phyloP scores from a whole-genome alignment of 1,284 basidiomycete species.

The Mrakiaceae sp. region DNA sequence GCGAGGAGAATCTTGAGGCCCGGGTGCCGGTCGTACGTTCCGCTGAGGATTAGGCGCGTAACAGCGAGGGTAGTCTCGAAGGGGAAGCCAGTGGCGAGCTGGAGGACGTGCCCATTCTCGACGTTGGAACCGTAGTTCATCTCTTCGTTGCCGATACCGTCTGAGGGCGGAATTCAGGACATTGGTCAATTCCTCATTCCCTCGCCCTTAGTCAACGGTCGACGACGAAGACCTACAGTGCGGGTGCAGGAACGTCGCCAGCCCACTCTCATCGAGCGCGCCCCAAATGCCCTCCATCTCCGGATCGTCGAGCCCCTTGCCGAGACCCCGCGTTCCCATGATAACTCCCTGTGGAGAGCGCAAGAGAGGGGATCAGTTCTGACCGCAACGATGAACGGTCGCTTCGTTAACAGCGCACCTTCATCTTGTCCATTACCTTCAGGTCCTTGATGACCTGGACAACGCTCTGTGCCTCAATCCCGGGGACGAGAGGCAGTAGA shows the following conservation, averaged over 20 bases:
- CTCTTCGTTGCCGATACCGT: conserved; percentile 53
- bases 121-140: conserved; percentile 13
- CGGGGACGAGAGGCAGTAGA: conserved; percentile 65
- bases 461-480: conserved; percentile 44
- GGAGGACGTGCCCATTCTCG: conserved; percentile 72
- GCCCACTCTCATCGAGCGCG: conserved; percentile 51
- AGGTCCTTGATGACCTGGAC: conserved; percentile 55
- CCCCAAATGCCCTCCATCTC: conserved; percentile 64
- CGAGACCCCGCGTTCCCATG: conserved; percentile 64
- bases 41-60: conserved; percentile 66
- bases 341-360: conserved; percentile 50
- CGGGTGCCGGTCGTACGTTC: conserved; percentile 65
- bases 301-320: conserved; percentile 65
- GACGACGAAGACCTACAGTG: conserved; percentile 48
- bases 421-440: conserved; percentile 34
- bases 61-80: conserved; percentile 74
- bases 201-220: background rate
- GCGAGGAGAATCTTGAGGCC: conserved; percentile 61
- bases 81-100: conserved; percentile 73
- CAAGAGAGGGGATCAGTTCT: no score
- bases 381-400: no score
- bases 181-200: background rate
- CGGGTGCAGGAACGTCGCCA: conserved; percentile 69
- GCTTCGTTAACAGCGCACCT: no score
- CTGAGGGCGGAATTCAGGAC: conserved; percentile 39